Evolutionary conservation across 169 alveolate species (phyloP).

Genomic region (Perkinsus marinus): DNA sequence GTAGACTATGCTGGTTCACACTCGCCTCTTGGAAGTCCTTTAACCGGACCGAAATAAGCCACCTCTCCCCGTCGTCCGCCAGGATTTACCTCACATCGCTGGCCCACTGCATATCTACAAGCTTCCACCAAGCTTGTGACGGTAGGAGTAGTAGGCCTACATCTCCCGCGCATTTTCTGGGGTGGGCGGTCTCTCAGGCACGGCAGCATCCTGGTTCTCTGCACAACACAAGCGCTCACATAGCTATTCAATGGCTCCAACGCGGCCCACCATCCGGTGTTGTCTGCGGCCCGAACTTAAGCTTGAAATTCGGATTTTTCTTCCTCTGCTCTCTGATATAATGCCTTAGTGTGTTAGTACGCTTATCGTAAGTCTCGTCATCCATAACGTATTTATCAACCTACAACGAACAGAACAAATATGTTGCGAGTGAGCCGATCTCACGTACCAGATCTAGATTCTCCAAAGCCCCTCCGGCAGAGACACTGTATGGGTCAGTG

Average conservation of each 20-base stretch:
- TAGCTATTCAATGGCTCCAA: not conserved
- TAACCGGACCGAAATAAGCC: not conserved
- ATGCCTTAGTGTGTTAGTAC: not conserved
- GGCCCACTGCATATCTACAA: not conserved
- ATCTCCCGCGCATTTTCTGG: not conserved
- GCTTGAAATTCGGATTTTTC: not conserved
- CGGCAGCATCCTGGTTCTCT: not conserved
- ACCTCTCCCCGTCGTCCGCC: not conserved
- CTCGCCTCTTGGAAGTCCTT: not conserved
- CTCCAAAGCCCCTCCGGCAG: not conserved
- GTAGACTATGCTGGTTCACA: not conserved
- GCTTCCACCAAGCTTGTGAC: not conserved
- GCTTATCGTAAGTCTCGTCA: not conserved
- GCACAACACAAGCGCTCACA: not conserved
- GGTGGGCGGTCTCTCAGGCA: not conserved
- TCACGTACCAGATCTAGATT: not conserved
- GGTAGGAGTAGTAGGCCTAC: not conserved
- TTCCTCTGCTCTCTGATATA: not conserved
- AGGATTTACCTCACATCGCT: not conserved
- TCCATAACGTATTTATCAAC: not conserved
- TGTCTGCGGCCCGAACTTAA: not conserved
- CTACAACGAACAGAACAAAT: not conserved
- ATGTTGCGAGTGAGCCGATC: not conserved
- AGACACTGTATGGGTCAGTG: not conserved
- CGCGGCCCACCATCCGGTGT: not conserved